Base-by-base conservation (phyloP, 2,329 filamentous ascomycete genomes). In the Fusarium sp. region DNA sequence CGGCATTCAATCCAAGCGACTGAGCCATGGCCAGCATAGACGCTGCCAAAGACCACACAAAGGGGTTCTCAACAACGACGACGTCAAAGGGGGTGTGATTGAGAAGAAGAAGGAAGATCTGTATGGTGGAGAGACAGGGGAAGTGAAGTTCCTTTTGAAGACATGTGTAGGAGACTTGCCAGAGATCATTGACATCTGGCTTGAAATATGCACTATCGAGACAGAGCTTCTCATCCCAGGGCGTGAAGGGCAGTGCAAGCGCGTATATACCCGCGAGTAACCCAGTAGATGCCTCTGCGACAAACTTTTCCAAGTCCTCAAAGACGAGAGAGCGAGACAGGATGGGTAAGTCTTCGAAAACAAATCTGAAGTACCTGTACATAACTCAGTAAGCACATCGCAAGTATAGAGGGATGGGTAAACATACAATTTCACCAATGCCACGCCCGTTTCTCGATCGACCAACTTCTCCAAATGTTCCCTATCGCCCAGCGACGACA, bases 201-300 rank as follows among this genome's bases (percentile, higher is more conserved):
- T 63, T 63, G 16, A 44, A 63, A 33, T 63, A 63, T 4, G 60
- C 60, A 9, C 60, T 63, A 11, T 63, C 60, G 5, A 61, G 60
- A 16, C 60, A 63, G 16, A 63, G 55, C 4, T 63, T 63, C 26
- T 63, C 60, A 11, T 63, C 60, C 55, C 55, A 63, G 1, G 60
- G 60, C 6, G 60, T 63, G 30, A 63, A 63, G 4, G 60, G 60
- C 14, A 63, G 13, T 20, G 60, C 42, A 4, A 63, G 60, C 1
- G 55, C 60, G 22, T 63, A 63, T 18, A 63, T 24, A 5, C 60
- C 60, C 14, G 60, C 60, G 1, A 61, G 22, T 5, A 63, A 13
- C 0, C 60, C 60, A 0, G 60, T 50, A 7, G 60, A 63, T 4
- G 55, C 60, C 1, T 39, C 30, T 2, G 42, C 22, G 7, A 63